phyloP scores from a whole-genome alignment of 805 yeast species.

The Candida chilensis region DNA sequence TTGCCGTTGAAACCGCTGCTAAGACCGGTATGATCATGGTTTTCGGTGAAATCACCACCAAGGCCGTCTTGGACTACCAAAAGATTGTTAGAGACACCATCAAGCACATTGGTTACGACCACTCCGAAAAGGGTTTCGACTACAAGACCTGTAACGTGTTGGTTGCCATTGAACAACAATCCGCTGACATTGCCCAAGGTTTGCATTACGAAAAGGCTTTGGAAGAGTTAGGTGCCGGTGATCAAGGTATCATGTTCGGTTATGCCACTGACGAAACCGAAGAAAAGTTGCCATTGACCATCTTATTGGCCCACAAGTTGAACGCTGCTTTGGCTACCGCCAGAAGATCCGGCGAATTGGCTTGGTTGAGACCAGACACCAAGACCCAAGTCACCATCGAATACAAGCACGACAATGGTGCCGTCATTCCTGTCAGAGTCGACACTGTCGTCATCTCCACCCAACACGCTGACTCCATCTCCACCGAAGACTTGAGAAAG shows the following conservation, averaged over 20 bases:
- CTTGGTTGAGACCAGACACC: constrained; percentile 99
- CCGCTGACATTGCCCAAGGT: constrained; percentile 99
- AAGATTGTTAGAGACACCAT: constrained; percentile 96
- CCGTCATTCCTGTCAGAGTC: constrained; percentile 91
- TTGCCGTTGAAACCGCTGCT: constrained; percentile 98
- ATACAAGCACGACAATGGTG: constrained; percentile 90
- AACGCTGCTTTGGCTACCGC: constrained; percentile 96
- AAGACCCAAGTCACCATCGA: constrained; percentile 99
- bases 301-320: constrained; percentile 89
- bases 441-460: constrained; percentile 97
- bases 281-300: constrained; percentile 93
- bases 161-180: constrained; percentile 99
- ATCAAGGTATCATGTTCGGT: constrained; percentile 99
- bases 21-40: constrained; percentile 99
- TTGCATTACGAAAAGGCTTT: constrained; percentile 91
- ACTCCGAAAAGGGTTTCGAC: constrained; percentile 94
- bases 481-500: constrained; percentile 85
- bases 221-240: constrained; percentile 99
- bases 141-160: constrained; percentile 98
- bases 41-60: constrained; percentile 98
- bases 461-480: constrained; percentile 94
- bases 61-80: constrained; percentile 92
- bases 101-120: constrained; percentile 96
- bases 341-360: constrained; percentile 89
- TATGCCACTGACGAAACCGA: constrained; percentile 99